A percentile compares a stretch with the other conserved stretches of the same genome.
Evolutionary conservation across 2,329 filamentous ascomycete genomes (phyloP).

Genomic region (Exophiala bonariae): DNA sequence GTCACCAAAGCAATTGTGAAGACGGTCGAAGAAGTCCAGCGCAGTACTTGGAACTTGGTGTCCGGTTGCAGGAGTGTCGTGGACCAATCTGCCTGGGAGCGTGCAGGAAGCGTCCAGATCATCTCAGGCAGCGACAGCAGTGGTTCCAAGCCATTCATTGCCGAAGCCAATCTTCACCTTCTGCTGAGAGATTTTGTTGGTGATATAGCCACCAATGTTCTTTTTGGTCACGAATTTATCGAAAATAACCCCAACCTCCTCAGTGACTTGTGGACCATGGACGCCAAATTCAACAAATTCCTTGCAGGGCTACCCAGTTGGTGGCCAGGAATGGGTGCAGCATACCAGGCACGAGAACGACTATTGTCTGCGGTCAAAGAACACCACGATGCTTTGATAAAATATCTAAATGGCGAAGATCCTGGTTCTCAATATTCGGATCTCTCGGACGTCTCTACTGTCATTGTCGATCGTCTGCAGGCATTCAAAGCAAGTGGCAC

Average conservation of each 20-base stretch:
- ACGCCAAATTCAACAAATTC: constrained; percentile 55
- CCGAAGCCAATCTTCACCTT: constrained; percentile 53
- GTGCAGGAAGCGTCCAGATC: constrained; percentile 46
- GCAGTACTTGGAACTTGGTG: constrained; percentile 55
- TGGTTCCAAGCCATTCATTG: constrained; percentile 36
- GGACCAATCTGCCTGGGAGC: constrained; percentile 65
- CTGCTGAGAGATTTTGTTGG: constrained; percentile 60
- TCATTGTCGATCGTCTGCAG: constrained; percentile 44
- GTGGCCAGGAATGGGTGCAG: constrained; percentile 50
- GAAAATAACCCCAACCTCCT: constrained; percentile 55
- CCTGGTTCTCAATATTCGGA: constrained; percentile 47
- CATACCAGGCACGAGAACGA: constrained; percentile 48
- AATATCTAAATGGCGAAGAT: constrained; percentile 42
- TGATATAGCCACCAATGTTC: constrained; percentile 43
- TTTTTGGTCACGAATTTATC: constrained; percentile 55
- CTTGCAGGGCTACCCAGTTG: constrained; percentile 57
- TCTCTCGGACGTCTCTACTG: constrained; percentile 49
- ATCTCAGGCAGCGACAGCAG: constrained; percentile 35
- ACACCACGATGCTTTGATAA: constrained; percentile 45
- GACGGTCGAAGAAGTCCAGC: constrained; percentile 42
- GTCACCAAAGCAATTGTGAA: constrained; percentile 37
- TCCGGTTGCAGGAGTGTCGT: constrained; percentile 60
- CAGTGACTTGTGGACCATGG: constrained; percentile 57
- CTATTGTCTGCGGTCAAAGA: constrained; percentile 42
- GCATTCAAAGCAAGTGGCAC: constrained; percentile 36